Evolutionary conservation across 2,329 filamentous ascomycete genomes (phyloP), one percentile per base, ranked within the genome.

Genomic region (Septoria linicola): DNA sequence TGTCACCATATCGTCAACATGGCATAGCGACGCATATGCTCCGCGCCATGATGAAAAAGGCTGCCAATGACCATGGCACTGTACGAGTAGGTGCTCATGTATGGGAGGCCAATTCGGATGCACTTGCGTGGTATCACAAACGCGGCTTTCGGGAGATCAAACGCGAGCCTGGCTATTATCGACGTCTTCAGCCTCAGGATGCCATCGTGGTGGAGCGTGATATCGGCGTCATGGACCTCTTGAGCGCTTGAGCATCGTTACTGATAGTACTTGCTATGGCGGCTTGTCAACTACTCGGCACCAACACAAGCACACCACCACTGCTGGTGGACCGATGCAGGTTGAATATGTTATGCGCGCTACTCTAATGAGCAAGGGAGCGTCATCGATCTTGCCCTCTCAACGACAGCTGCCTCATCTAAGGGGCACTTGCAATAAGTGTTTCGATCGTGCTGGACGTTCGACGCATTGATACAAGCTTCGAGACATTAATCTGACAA

Each of bases 101-200:
- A 1, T 84, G 83, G 75, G 80, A 82, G 58, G 77, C 75, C 17
- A 85, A 85, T 49, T 72, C 75, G 14, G 80, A 83, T 41, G 82
- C 75, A 0, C 60, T 82, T 57, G 72, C 74, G 41, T 85, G 82
- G 82, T 85, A 85, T 68, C 63, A 66, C 37, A 76, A 78, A 55
- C 72, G 81, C 3, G 80, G 78, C 0, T 85, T 85, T 54, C 70
- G 71, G 54, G 72, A 79, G 34, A 69, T 76, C 14, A 72, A 71
- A 2, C 68, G 75, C 44, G 74, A 83, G 36, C 72, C 78, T 42
- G 74, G 70, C 2, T 85, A 85, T 63, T 85, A 85, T 66, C 72
- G 79, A 27, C 75, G 77, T 37, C 65, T 85, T 59, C 77, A 74
- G 44, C 82, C 82, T 2, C 71, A 71, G 13, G 79, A 76, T 10